phyloP scores from a whole-genome alignment of 139 green algal species.

The Spirogloea muscicola region DNA sequence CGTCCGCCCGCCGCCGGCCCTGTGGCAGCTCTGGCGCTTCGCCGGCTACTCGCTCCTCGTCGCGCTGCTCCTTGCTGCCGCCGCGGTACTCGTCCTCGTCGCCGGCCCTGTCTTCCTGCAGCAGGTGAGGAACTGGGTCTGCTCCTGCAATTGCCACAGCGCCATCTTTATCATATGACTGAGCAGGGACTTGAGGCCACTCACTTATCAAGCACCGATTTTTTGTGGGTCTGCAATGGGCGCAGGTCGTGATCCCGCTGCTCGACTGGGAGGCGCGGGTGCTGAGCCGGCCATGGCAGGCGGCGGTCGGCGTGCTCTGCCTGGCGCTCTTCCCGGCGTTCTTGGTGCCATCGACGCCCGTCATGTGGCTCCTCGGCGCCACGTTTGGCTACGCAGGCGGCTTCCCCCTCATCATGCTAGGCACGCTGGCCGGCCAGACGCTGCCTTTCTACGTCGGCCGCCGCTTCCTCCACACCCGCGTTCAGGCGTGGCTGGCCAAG shows the following conservation, averaged over 20 bases:
- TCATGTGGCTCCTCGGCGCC: conserved; percentile 34
- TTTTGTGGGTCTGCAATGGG: too few relatives aligned
- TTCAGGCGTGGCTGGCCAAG: conserved; percentile 36
- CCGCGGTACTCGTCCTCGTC: too few relatives aligned
- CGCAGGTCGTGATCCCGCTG: conserved; percentile 32
- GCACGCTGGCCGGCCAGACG: conserved; percentile 5
- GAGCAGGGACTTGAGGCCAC: too few relatives aligned
- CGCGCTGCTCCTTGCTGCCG: too few relatives aligned
- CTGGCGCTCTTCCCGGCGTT: conserved; percentile 28
- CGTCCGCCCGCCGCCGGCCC: too few relatives aligned
- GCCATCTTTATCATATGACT: too few relatives aligned
- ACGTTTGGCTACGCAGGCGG: conserved; percentile 31
- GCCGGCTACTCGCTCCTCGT: too few relatives aligned
- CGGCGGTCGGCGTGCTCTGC: background rate
- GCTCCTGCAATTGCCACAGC: too few relatives aligned
- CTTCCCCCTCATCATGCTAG: conserved; percentile 36
- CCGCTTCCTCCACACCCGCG: conserved; percentile 30
- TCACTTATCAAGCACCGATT: too few relatives aligned
- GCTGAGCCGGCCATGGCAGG: conserved; percentile 29
- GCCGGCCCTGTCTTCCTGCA: too few relatives aligned
- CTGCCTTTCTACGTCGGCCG: conserved; percentile 34
- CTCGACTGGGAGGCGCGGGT: conserved; percentile 26
- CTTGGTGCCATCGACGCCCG: conserved; percentile 17
- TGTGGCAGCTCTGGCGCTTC: too few relatives aligned
- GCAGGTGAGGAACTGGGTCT: too few relatives aligned